Evolutionary conservation across 345 rosid species (phyloP).

Genomic region (Populus davidiana): DNA sequence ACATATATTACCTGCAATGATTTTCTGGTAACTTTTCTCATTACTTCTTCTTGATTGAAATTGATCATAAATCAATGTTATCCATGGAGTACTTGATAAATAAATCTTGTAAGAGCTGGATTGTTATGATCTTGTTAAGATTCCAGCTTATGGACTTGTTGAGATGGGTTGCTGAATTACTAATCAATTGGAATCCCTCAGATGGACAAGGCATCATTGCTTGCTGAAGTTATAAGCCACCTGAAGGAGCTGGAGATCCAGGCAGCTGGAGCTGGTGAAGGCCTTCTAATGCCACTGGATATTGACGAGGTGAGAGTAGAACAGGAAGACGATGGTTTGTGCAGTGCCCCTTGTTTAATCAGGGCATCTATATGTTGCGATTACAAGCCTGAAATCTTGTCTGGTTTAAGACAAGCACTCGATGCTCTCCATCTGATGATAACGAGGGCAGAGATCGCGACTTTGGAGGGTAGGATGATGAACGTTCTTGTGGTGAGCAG

Average conservation of each 20-base stretch:
- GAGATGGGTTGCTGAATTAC: neutral
- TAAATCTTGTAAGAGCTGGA: neutral
- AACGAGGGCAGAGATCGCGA: constrained; percentile 48
- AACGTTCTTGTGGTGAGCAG: constrained; percentile 38
- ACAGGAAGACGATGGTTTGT: constrained; percentile 10
- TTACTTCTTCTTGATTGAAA: neutral
- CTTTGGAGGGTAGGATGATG: constrained; percentile 49
- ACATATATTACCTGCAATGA: neutral
- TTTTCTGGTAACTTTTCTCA: neutral
- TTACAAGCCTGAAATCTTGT: constrained; percentile 48
- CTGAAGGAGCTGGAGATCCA: constrained; percentile 49
- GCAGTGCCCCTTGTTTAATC: constrained; percentile 28
- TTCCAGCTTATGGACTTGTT: neutral
- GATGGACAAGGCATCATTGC: constrained; percentile 82
- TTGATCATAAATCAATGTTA: neutral
- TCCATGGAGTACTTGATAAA: neutral
- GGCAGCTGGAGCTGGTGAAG: constrained; percentile 44
- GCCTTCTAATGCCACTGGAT: constrained; percentile 51
- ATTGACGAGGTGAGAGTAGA: constrained; percentile 54
- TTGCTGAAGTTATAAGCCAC: constrained; percentile 53
- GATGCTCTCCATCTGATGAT: constrained; percentile 43
- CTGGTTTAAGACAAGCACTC: constrained; percentile 47
- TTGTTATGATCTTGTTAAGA: neutral
- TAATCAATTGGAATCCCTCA: constrained; percentile 8
- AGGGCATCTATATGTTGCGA: constrained; percentile 57